Evolutionary conservation across 805 yeast species (phyloP).

Genomic region (Kazachstania kunashirensis): DNA sequence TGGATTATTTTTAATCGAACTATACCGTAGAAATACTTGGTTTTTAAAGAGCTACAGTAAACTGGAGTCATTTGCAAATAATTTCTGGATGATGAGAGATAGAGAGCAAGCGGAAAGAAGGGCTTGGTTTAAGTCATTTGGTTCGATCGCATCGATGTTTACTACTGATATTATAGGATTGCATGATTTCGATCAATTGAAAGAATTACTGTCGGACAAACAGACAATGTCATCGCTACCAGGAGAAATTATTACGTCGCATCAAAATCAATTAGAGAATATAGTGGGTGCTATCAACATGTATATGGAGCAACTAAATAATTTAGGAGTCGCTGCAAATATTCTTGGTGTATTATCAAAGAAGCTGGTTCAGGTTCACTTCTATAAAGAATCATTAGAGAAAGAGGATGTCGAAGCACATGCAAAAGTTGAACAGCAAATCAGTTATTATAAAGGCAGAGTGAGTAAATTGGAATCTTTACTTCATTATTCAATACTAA

Average conservation of each 20-base stretch:
- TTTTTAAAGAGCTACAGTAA: constrained; percentile 16
- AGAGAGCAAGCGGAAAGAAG: background rate
- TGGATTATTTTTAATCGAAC: constrained; percentile 59
- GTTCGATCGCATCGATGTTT: background rate
- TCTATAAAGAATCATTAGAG: background rate
- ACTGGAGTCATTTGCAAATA: constrained; percentile 3
- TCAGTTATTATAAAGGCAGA: constrained; percentile 43
- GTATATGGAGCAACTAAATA: constrained; percentile 19
- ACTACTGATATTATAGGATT: background rate
- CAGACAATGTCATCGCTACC: too few relatives aligned
- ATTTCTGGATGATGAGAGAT: background rate
- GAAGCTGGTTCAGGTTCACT: constrained; percentile 2
- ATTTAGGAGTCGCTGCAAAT: constrained; percentile 24
- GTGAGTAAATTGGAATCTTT: constrained; percentile 70
- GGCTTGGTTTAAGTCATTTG: constrained; percentile 24
- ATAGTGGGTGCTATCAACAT: background rate
- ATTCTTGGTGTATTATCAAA: constrained; percentile 26
- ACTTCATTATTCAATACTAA: constrained; percentile 62
- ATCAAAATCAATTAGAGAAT: background rate
- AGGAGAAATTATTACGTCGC: background rate
- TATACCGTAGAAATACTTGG: constrained; percentile 52
- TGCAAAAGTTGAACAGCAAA: background rate
- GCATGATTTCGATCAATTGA: background rate
- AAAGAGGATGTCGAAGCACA: background rate
- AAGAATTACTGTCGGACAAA: too few relatives aligned